Evolutionary conservation across 169 alveolate genomes (phyloP).

Genomic region (Eimeria sp.): DNA sequence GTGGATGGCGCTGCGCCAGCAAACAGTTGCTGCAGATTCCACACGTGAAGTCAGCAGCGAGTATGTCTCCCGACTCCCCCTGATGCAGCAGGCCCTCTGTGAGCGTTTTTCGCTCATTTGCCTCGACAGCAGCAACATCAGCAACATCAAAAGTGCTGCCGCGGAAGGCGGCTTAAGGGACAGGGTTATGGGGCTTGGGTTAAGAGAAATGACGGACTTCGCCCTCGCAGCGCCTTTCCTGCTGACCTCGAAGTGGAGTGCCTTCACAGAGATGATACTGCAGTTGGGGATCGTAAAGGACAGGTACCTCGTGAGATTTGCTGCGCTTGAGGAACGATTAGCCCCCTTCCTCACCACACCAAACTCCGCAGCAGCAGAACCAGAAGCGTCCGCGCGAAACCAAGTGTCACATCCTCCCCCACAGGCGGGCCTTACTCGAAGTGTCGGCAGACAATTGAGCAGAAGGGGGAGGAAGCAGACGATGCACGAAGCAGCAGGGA

Average conservation of each 20-base stretch:
- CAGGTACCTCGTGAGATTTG: background rate
- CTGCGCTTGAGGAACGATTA: conserved; percentile 11
- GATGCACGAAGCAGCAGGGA: background rate
- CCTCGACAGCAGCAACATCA: conserved; percentile 1
- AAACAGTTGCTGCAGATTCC: conserved; percentile 50
- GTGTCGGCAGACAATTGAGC: background rate
- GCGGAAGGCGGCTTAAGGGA: conserved; percentile 13
- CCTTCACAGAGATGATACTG: conserved; percentile 63
- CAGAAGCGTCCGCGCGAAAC: background rate
- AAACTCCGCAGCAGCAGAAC: background rate
- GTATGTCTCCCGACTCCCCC: conserved; percentile 25
- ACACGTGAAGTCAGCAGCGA: conserved; percentile 47
- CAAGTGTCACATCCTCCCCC: background rate
- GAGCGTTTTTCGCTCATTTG: conserved; percentile 45
- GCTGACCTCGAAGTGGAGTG: conserved; percentile 16
- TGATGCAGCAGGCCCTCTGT: background rate
- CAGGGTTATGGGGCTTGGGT: background rate
- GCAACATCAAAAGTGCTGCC: background rate
- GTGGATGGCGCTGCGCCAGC: conserved; percentile 36
- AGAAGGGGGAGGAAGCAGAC: background rate
- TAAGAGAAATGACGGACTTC: conserved; percentile 49
- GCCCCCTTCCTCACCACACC: conserved; percentile 39
- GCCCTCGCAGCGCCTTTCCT: conserved; percentile 48
- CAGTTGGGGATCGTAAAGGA: conserved; percentile 7
- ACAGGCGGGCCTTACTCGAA: background rate